Evolutionary conservation across 176 grass and related monocot genomes (phyloP).

Genomic region (Lolium perenne): DNA sequence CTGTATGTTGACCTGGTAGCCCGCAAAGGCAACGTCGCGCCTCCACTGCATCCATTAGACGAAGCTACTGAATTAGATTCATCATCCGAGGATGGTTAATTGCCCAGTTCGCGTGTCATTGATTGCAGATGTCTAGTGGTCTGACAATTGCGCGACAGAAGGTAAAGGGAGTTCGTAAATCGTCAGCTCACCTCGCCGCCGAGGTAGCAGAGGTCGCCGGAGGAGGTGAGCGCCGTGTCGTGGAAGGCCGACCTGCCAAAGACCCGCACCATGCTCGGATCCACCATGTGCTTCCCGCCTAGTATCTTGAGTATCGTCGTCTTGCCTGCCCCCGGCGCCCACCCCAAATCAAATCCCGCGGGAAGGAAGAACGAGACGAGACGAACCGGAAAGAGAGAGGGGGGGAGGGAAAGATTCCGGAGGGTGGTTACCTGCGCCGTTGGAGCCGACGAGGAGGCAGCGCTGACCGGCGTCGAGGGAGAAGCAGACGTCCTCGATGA

Average conservation of each 20-base stretch:
- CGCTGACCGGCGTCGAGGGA: constrained; percentile 67
- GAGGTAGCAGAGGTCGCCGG: constrained; percentile 90
- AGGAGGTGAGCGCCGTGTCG: constrained; percentile 84
- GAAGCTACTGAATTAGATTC: constrained; percentile 14
- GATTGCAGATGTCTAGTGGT: background rate
- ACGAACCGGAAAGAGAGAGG: background rate
- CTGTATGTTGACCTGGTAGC: constrained; percentile 94
- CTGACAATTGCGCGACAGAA: background rate
- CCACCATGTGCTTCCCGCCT: constrained; percentile 99
- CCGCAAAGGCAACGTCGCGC: constrained; percentile 90
- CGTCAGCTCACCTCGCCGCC: constrained; percentile 70
- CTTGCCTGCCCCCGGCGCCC: constrained; percentile 60
- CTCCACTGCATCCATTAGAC: constrained; percentile 75
- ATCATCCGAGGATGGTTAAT: background rate
- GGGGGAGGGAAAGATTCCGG: background rate
- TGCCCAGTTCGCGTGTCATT: constrained; percentile 13
- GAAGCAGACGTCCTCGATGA: constrained; percentile 85
- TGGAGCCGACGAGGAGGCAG: constrained; percentile 93
- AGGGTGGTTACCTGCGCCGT: constrained; percentile 68
- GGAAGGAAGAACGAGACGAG: background rate
- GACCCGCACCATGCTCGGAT: constrained; percentile 88
- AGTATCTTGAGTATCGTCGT: constrained; percentile 97
- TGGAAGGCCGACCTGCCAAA: constrained; percentile 91
- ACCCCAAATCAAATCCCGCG: constrained; percentile 33
- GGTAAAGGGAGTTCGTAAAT: background rate